Percentiles rank a stretch among this genome's conserved stretches.
phyloP scores from a whole-genome alignment of 129 eudicot species.

The Arctium minus region DNA sequence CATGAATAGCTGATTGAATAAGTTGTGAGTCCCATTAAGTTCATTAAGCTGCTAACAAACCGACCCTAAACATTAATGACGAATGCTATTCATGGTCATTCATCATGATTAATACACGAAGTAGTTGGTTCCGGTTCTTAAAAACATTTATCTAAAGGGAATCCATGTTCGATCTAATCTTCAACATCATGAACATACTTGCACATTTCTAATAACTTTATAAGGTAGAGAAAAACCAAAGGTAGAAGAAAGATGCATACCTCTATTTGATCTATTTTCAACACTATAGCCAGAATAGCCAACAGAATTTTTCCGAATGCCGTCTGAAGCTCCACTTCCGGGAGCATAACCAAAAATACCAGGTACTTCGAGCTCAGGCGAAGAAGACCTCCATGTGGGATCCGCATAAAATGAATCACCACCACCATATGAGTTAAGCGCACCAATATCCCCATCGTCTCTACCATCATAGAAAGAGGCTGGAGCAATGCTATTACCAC shows the following conservation, averaged over 20 bases:
- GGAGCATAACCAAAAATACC: constrained; percentile 51
- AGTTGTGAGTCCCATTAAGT: too few species aligned
- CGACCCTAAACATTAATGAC: too few species aligned
- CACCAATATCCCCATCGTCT: constrained; percentile 28
- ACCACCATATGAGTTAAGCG: constrained; percentile 30
- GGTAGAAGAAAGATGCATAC: constrained; percentile 21
- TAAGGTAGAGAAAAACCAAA: too few species aligned
- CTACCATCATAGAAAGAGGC: constrained; percentile 36
- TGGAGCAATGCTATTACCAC: constrained; percentile 22
- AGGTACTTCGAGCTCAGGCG: constrained; percentile 55
- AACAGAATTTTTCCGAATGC: constrained; percentile 45
- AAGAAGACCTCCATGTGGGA: constrained; percentile 54
- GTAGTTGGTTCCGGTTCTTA: not conserved
- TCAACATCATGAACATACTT: too few species aligned
- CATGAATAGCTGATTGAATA: too few species aligned
- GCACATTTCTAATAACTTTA: too few species aligned
- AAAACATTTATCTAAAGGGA: too few species aligned
- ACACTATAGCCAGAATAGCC: constrained; percentile 71
- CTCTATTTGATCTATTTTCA: constrained; percentile 68
- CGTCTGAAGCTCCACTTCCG: constrained; percentile 44
- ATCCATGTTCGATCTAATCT: too few species aligned
- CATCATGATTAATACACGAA: not conserved
- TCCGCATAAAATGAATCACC: constrained; percentile 48
- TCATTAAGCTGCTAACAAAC: too few species aligned
- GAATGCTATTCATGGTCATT: too few species aligned